Evolutionary conservation across 257 asterid genomes (phyloP).

Genomic region (Przewalskia tangutica): DNA sequence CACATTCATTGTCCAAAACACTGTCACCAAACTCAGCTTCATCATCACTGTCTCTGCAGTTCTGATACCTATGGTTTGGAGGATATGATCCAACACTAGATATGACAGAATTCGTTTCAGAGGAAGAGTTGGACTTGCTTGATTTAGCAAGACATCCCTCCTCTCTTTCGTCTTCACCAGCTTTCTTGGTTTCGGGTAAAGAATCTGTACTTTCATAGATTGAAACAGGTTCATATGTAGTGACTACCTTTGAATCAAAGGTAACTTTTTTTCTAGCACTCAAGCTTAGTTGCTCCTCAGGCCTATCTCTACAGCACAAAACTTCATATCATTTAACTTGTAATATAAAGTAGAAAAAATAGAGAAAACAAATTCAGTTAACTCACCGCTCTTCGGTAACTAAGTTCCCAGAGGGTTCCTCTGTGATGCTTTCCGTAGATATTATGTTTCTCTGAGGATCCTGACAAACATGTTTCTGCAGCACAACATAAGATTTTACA

Average conservation of each 20-base stretch:
- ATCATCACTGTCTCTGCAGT: slow-evolving; percentile 74
- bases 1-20: slow-evolving; percentile 53
- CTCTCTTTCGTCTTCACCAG: slow-evolving; percentile 19
- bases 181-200: slow-evolving; percentile 26
- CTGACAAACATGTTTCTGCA: slow-evolving; percentile 47
- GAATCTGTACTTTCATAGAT: slow-evolving; percentile 49
- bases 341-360: not conserved
- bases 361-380: not conserved
- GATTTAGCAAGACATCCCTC: slow-evolving; percentile 12
- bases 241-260: slow-evolving; percentile 66
- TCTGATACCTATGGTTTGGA: slow-evolving; percentile 82
- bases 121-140: slow-evolving; percentile 23
- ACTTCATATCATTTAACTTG: not conserved
- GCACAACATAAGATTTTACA: slow-evolving; percentile 6
- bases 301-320: slow-evolving; percentile 30
- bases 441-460: slow-evolving; percentile 20
- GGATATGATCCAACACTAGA: slow-evolving; percentile 73
- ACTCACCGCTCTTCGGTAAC: slow-evolving; percentile 47
- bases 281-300: slow-evolving; percentile 41
- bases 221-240: slow-evolving; percentile 54
- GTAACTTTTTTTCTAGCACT: slow-evolving; percentile 68
- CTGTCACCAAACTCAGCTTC: slow-evolving; percentile 58
- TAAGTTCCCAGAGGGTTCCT: slow-evolving; percentile 21
- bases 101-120: slow-evolving; percentile 45
- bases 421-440: slow-evolving; percentile 32